Evolutionary conservation across 495 filamentous ascomycete species (phyloP), one percentile per base, ranked within the genome.

Genomic region (Monascus purpureus): DNA sequence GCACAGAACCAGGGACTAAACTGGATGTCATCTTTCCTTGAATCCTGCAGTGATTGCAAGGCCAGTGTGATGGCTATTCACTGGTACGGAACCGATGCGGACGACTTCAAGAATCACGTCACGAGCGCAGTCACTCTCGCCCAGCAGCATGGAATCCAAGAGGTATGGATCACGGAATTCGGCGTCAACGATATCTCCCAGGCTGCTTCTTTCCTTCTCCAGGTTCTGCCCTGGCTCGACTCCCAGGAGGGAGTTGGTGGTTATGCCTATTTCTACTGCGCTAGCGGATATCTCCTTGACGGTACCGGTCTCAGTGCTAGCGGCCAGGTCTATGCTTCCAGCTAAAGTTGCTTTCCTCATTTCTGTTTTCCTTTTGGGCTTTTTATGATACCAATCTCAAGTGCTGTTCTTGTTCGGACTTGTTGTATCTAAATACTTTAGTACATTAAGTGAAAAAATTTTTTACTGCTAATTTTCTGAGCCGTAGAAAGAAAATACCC

Each of bases 111-210:
- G 37, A 32, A 49, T 11, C 73, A 81, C 46, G 49, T 84, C 30
- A 37, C 52, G 33, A 25, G 71, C 12, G 75, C 70, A 16, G 45
- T 70, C 46, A 38, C 43, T 2, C 46, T 61, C 22, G 72, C 59
- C 3, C 8, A 26, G n/a, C 33, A 44, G 13, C 46, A 71, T 49
- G 49, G 49, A 28, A 61, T 72, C 40, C 58, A 63, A 40, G 67
- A 72, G 13, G 58, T 92, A 45, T 92, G 80, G 78, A 57, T 92
- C 38, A 85, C 83, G 29, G 86, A 94, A 61, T 93, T 92, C 47
- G 52, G 49, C 4, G 47, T 60, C 14, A 55, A 32, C 37, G 39
- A 41, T 8, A 75, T 22, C 13, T 33, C 49, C 23, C 55, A 53
- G 8, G 41, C 67, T 24, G 55, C 59, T 17, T 36, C 49, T 6